Evolutionary conservation across 1,139 yeast species (phyloP).

Genomic region (Ogataea hybrid): DNA sequence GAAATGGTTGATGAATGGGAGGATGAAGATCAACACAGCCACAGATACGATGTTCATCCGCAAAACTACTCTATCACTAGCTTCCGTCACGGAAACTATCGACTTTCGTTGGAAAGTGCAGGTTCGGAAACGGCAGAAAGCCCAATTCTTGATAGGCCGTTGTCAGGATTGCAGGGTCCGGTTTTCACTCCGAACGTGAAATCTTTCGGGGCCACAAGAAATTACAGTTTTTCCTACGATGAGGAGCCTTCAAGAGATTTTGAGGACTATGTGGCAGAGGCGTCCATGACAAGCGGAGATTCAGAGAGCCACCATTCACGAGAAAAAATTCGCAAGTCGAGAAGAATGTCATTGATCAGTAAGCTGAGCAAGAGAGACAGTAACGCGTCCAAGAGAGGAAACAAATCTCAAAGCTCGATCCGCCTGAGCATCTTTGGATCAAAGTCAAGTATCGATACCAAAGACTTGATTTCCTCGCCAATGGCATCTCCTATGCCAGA

Average conservation of each 20-base stretch:
- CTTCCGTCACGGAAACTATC: background rate
- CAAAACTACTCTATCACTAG: background rate
- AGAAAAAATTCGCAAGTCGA: constrained; percentile 14
- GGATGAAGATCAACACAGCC: constrained; percentile 1
- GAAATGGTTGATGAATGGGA: constrained; percentile 2
- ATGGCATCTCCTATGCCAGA: constrained; percentile 8
- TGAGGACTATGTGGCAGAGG: constrained; percentile 20
- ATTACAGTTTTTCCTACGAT: constrained; percentile 3
- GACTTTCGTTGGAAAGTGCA: constrained; percentile 6
- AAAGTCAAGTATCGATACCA: constrained; percentile 12
- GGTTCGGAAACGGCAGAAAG: background rate
- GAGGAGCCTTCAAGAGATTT: constrained; percentile 20
- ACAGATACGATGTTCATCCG: background rate
- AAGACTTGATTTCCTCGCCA: constrained; percentile 10
- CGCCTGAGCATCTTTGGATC: constrained; percentile 26
- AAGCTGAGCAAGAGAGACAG: constrained; percentile 11
- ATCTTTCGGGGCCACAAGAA: constrained; percentile 15
- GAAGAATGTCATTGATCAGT: constrained; percentile 19
- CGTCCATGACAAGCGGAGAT: constrained; percentile 6
- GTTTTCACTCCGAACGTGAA: constrained; percentile 37
- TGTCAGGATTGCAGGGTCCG: constrained; percentile 61
- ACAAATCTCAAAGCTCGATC: constrained; percentile 23
- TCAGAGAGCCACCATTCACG: background rate
- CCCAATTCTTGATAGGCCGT: constrained; percentile 40
- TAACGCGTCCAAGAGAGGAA: constrained; percentile 1